Percentiles rank a stretch among this genome's conserved stretches.
Evolutionary conservation across 202 grass and related monocot species (phyloP).

Genomic region (Setaria viridis): DNA sequence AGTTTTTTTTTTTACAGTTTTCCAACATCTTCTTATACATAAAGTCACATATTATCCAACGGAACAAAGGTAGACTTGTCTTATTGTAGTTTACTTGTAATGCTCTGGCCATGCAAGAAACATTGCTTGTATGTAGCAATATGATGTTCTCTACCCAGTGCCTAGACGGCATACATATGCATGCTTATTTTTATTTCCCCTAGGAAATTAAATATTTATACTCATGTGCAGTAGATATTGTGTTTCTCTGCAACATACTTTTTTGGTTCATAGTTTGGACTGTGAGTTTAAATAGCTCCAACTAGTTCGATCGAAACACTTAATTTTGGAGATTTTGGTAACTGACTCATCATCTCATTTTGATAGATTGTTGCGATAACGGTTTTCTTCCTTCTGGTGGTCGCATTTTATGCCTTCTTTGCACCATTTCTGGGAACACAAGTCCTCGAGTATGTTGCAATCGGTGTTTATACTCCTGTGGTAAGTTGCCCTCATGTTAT

Average conservation of each 20-base stretch:
- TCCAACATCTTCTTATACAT: not conserved
- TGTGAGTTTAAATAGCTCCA: not conserved
- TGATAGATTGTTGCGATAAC: slow-evolving; percentile 90
- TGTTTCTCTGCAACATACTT: slow-evolving; percentile 27
- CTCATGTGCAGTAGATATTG: not conserved
- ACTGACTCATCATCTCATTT: slow-evolving; percentile 34
- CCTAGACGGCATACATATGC: slow-evolving; percentile 4
- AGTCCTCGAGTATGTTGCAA: slow-evolving; percentile 71
- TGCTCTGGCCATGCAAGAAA: not conserved
- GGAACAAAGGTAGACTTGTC: too few species aligned
- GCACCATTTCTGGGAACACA: slow-evolving; percentile 83
- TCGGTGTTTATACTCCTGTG: slow-evolving; percentile 88
- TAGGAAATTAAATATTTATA: not conserved
- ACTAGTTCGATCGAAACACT: not conserved
- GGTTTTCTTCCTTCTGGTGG: slow-evolving; percentile 95
- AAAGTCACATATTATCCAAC: too few species aligned
- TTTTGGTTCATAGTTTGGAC: not conserved
- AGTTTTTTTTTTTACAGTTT: not conserved
- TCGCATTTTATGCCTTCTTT: slow-evolving; percentile 97
- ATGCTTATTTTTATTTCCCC: not conserved
- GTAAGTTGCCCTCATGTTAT: slow-evolving; percentile 56
- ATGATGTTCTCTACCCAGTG: not conserved
- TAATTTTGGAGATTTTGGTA: slow-evolving; percentile 18
- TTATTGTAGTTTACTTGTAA: not conserved
- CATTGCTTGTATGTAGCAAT: not conserved